Conservation (phyloP, 2,329 filamentous ascomycete species). For the Neonectria magnoliae region DNA sequence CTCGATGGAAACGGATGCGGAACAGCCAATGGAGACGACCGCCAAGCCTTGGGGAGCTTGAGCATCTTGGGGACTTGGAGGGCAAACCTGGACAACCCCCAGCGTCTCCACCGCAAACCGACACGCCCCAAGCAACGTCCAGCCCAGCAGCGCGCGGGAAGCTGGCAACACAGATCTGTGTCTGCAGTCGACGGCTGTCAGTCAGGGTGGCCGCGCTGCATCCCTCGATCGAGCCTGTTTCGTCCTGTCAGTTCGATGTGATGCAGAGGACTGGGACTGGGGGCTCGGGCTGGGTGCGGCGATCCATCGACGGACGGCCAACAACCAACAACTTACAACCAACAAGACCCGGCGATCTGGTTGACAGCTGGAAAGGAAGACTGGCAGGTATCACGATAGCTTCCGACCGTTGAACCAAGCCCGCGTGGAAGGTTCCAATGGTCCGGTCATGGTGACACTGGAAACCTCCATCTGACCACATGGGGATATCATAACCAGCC, state of each 20-base stretch:
- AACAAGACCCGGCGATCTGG: background rate
- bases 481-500: background rate
- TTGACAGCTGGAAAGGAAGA: background rate
- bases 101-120: background rate
- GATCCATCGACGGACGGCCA: background rate
- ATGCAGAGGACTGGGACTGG: background rate
- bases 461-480: background rate
- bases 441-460: background rate
- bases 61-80: too few species aligned
- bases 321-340: background rate
- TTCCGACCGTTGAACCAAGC: background rate
- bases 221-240: background rate
- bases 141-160: background rate
- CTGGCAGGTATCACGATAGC: background rate
- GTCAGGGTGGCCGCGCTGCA: constrained; percentile 1
- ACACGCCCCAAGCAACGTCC: constrained; percentile 8
- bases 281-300: too few species aligned
- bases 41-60: background rate
- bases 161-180: constrained; percentile 4
- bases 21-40: constrained; percentile 4
- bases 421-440: background rate
- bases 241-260: background rate
- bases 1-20: background rate
- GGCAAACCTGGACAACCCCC: background rate
- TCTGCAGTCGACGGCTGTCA: constrained; percentile 9